These are phyloP conservation scores for Chlorophyllum brunneum DNA, from an alignment of 768 basidiomycete genomes.

Conservation along the genomic window DNA sequence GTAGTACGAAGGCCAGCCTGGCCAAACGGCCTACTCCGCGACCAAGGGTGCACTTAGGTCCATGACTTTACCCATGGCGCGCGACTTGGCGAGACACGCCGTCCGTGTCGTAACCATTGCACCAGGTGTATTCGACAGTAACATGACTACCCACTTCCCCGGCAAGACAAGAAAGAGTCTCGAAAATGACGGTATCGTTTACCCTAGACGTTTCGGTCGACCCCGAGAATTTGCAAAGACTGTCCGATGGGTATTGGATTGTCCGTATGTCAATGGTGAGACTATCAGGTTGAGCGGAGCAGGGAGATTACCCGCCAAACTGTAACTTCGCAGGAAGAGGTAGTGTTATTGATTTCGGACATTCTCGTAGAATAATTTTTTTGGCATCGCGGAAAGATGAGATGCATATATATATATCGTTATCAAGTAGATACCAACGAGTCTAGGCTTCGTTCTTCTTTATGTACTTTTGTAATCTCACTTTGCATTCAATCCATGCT, in stretches of 20 bases:
- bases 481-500: too few relatives aligned
- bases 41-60: constrained; percentile 54
- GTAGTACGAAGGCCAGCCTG: constrained; percentile 54
- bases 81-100: constrained; percentile 50
- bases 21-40: constrained; percentile 54
- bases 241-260: constrained; percentile 45
- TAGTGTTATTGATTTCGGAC: neutral
- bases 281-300: constrained; percentile 44
- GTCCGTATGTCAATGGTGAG: constrained; percentile 54
- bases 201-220: constrained; percentile 43
- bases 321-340: constrained; percentile 17
- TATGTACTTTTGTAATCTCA: too few relatives aligned
- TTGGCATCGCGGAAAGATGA: neutral
- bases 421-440: too few relatives aligned
- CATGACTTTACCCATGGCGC: constrained; percentile 58
- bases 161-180: constrained; percentile 33
- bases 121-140: constrained; percentile 49
- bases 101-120: constrained; percentile 55
- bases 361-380: neutral
- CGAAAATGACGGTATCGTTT: constrained; percentile 36
- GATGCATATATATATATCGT: too few relatives aligned
- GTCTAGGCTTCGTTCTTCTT: too few relatives aligned
- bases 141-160: constrained; percentile 36
- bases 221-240: constrained; percentile 49
- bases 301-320: constrained; percentile 33